Evolutionary conservation across 2,329 filamentous ascomycete species (phyloP), one percentile per base, ranked within the genome.

Genomic region (Aspergillus puulaauensis): DNA sequence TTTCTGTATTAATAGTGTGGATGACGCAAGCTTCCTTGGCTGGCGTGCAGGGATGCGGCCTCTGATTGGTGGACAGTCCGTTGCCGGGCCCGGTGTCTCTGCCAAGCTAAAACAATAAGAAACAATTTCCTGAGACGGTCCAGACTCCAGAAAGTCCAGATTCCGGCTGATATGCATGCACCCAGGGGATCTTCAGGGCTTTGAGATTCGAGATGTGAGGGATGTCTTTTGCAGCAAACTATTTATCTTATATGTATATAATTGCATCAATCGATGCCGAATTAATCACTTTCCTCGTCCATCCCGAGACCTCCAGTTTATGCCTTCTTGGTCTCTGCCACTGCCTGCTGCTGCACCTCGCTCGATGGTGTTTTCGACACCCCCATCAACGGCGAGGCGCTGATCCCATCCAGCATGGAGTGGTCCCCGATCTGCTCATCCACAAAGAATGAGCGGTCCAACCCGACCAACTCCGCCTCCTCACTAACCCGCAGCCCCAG

Each of bases 361-460:
- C 54, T 51, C 3, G 58, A 62, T 9, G 61, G 59, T 45, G 51
- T 47, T 19, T 61, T 57, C 3, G 59, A 58, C 17, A 65, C 59
- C 1, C 59, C 61, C 19, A 63, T 41, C 43, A 66, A 24, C 11
- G 60, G 55, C 14, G 59, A 52, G 12, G 54, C 56, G 9, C 33
- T 45, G 15, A 55, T 31, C 9, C 44, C 55, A 7, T 73, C 67
- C 21, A 70, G 58, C 49, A 80, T 69, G 33, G 68, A 77, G 75
- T 80, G 81, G 57, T 82, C 80, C 14, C 80, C 80, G 66, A 85
- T 83, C 70, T 82, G 78, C 72, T 84, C 82, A 47, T 84, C 82
- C 43, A 80, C 75, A 70, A 85, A 84, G 66, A 84, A 80, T 40
- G 83, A 79, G 6, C 79, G 63, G 62, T 85, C 83, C 27, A 85